Evolutionary conservation across 108 stramenopile genomes (phyloP).

Genomic region (Nitzschia inconspicua): DNA sequence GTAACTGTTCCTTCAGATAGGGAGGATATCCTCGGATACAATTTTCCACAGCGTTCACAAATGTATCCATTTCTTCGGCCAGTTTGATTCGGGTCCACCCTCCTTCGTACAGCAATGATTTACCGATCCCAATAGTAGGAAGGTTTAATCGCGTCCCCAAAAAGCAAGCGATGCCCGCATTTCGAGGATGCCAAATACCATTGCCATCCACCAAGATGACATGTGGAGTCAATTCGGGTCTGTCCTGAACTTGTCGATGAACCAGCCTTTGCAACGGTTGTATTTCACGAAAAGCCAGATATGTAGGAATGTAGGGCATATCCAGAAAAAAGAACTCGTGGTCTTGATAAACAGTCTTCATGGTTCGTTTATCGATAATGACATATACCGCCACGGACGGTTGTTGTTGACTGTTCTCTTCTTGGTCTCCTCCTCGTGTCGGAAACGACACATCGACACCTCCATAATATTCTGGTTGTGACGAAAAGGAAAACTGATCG

Average conservation of each 20-base stretch:
- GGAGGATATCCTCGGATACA: background rate
- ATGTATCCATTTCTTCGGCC: background rate
- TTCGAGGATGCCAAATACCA: constrained; percentile 59
- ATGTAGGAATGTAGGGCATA: constrained; percentile 51
- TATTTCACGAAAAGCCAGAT: constrained; percentile 67
- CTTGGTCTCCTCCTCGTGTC: background rate
- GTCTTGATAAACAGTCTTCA: constrained; percentile 41
- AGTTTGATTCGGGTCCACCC: constrained; percentile 10
- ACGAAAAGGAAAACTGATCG: constrained; percentile 22
- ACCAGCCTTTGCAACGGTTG: constrained; percentile 51
- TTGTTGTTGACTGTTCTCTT: constrained; percentile 8
- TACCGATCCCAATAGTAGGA: constrained; percentile 67
- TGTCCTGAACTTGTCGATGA: constrained; percentile 22
- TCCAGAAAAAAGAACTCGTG: constrained; percentile 31
- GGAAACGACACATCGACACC: constrained; percentile 70
- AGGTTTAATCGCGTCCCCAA: constrained; percentile 55
- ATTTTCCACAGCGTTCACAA: background rate
- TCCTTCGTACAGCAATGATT: constrained; percentile 49
- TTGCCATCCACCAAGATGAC: constrained; percentile 53
- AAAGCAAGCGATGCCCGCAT: constrained; percentile 64
- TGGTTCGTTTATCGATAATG: constrained; percentile 35
- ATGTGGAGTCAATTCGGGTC: constrained; percentile 42
- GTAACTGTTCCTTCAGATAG: background rate
- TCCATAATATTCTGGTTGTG: constrained; percentile 35
- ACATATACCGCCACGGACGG: constrained; percentile 65